Evolutionary conservation across 345 rosid genomes (phyloP), one percentile per base, ranked within the genome.

Genomic region (Eucalyptus caleyi): DNA sequence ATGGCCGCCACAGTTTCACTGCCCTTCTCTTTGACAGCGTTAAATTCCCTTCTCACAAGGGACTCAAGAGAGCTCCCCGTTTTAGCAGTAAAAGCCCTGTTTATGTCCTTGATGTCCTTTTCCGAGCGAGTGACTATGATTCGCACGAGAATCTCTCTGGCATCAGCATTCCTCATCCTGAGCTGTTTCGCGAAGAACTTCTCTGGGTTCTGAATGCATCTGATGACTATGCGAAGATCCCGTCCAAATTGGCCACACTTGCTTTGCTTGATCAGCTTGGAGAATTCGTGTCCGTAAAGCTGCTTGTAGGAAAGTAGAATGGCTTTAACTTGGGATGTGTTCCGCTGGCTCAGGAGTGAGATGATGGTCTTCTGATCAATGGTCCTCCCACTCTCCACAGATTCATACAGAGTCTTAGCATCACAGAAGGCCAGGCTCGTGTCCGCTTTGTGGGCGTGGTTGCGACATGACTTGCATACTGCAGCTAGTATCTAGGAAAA

Each of bases 371-470:
- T 91, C 72, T 87, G 88, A 72, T 91, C 93, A 26, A 90, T 82
- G 88, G 65, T 90, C 54, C 86, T 88, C 15, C 90, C 89, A 26
- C 90, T 90, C 60, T 90, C 90, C 5, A 91, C 72, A 14, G 93
- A 91, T 86, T 91, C 92, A 53, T 65, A 91, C 32, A 91, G 90
- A 49, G 92, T 89, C 88, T 91, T 91, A 21, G 91, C 91, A 86
- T 91, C 91, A 51, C 93, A 91, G 87, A 89, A 87, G 50, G 93
- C 91, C 88, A 91, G 40, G 90, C 93, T 88, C 60, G 67, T 87
- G 89, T 91, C 91, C 2, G 88, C 91, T 69, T 82, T 89, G 80
- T 87, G 45, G 27, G 45, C 44, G n/a, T 89, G 81, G 86, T 86
- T 47, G 81, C 85, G 90, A 54, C 90, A 86, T 19, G 93, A 90